These are phyloP conservation scores for Naganishia liquefaciens DNA, from an alignment of 1,284 basidiomycete species.

Conservation along the genomic window DNA sequence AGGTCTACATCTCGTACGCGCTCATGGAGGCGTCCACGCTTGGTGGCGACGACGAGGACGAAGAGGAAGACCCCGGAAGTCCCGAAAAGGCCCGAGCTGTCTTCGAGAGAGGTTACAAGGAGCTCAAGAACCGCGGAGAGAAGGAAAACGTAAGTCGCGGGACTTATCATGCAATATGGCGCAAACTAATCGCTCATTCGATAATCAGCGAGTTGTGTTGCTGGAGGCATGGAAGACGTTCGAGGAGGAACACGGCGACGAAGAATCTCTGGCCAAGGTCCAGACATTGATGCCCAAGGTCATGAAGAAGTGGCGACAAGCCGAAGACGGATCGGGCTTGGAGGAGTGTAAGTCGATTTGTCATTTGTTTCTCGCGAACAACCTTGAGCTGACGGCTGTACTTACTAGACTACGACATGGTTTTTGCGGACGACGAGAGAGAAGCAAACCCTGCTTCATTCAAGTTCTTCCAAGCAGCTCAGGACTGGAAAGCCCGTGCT, in stretches of 20 bases:
- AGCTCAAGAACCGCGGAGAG: slow-evolving; percentile 73
- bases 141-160: slow-evolving; percentile 75
- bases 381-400: slow-evolving; percentile 14
- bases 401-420: slow-evolving; percentile 79
- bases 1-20: slow-evolving; percentile 57
- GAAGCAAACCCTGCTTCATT: slow-evolving; percentile 87
- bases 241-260: slow-evolving; percentile 73
- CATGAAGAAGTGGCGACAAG: slow-evolving; percentile 77
- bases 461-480: slow-evolving; percentile 91
- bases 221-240: slow-evolving; percentile 92
- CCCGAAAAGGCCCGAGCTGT: slow-evolving; percentile 68
- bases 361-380: not conserved
- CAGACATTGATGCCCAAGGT: slow-evolving; percentile 87
- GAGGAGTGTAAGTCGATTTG: slow-evolving; percentile 67
- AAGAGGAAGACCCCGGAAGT: slow-evolving; percentile 70
- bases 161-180: too few relatives aligned
- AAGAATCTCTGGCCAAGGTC: slow-evolving; percentile 71
- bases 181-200: not conserved
- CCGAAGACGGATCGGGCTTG: slow-evolving; percentile 78
- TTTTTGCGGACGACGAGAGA: slow-evolving; percentile 91
- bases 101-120: slow-evolving; percentile 82
- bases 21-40: slow-evolving; percentile 53
- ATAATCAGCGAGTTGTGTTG: slow-evolving; percentile 72
- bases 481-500: slow-evolving; percentile 67
- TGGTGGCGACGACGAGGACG: slow-evolving; percentile 66